Evolutionary conservation across 805 yeast genomes (phyloP), one percentile per base, ranked within the genome.

Genomic region (Candida methanosorbosa): DNA sequence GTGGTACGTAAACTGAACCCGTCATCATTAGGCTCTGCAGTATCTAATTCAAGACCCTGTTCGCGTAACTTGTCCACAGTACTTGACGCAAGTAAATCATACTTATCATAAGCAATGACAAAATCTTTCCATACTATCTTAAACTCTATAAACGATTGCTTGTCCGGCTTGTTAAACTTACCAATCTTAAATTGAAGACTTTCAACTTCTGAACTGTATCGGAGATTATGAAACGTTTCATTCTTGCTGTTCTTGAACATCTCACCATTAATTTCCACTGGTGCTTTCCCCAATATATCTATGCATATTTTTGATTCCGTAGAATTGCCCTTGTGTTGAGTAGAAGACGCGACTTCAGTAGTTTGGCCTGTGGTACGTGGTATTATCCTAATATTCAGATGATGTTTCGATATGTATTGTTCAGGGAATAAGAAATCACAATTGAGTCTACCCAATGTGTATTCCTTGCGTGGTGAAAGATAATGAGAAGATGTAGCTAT

Each of bases 321-420:
- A 21, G 23, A 21, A 21, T 21, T 21, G 11, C 11, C 23, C 26
- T 23, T 12, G n/a, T 23, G 11, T 23, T 23, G 26, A 23, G 13
- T 23, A 11, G n/a, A 23, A 23, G 26, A n/a, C n/a, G 26, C 13
- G 26, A 23, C n/a, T n/a, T n/a, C 26, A 23, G 26, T 23, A n/a
- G n/a, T n/a, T n/a, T n/a, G n/a, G n/a, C n/a, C n/a, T n/a, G n/a
- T n/a, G n/a, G n/a, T n/a, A 11, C 11, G 11, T 11, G 23, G 11
- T 9, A 21, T 8, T 11, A 30, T 12, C 4, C 3, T n/a, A 5
- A 29, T 8, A 12, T 9, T 26, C 14, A 32, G 13, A 32, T 32
- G 35, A 25, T 32, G 35, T 18, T 32, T 32, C 6, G 35, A 32
- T 18, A 32, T 26, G 22, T 25, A 32, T 15, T 25, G 35, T 17